Evolutionary conservation across 2,329 filamentous ascomycete genomes (phyloP).

Genomic region (Colletotrichum musicola): DNA sequence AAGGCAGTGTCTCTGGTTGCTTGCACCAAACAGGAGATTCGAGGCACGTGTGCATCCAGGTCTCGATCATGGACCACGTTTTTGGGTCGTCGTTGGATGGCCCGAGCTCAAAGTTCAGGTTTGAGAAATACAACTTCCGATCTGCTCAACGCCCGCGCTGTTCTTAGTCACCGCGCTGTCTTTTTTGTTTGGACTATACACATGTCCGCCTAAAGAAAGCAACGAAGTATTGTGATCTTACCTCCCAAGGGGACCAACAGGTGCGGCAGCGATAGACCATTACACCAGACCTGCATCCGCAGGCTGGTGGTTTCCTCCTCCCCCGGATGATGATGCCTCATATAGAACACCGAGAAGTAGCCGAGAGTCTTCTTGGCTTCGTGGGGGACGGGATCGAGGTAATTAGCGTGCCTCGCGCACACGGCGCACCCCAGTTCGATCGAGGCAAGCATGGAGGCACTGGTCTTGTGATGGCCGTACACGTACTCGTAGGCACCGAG

Average conservation of each 20-base stretch:
- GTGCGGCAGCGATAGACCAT: too few relatives aligned
- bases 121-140: too few relatives aligned
- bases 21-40: background rate
- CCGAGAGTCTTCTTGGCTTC: background rate
- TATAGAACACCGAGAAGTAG: background rate
- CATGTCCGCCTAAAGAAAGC: too few relatives aligned
- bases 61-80: background rate
- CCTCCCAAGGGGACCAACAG: too few relatives aligned
- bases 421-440: background rate
- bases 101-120: background rate
- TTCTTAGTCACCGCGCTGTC: background rate
- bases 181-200: too few relatives aligned
- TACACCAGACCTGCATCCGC: too few relatives aligned
- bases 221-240: too few relatives aligned
- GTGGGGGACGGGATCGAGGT: background rate
- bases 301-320: too few relatives aligned
- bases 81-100: background rate
- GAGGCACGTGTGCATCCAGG: background rate
- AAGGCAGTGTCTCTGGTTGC: rapidly evolving
- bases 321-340: too few relatives aligned
- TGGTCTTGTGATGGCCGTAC: background rate
- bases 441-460: background rate
- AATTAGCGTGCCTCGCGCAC: background rate
- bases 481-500: background rate
- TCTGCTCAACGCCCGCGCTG: background rate